A percentile compares a stretch with the other conserved stretches of the same genome.
These are phyloP conservation scores for Chrysoporthe cubensis DNA, from an alignment of 2,329 filamentous ascomycete genomes.

Conservation along the genomic window DNA sequence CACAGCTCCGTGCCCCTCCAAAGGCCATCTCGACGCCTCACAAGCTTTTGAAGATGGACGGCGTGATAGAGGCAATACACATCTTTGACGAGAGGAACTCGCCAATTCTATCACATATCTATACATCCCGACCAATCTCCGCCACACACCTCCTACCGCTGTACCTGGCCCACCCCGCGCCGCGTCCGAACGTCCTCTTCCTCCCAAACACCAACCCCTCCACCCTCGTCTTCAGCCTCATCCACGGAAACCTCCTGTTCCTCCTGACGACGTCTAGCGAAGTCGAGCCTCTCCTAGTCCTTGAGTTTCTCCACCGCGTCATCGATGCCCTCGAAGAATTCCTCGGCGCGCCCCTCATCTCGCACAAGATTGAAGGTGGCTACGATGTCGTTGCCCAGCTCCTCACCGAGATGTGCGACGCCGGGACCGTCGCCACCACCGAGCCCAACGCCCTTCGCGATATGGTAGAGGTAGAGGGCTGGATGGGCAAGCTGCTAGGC, in stretches of 20 bases:
- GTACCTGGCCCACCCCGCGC: slow-evolving; percentile 80
- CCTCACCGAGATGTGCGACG: slow-evolving; percentile 95
- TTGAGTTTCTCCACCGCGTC: slow-evolving; percentile 93
- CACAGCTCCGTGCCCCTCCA: background rate
- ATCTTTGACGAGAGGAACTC: slow-evolving; percentile 95
- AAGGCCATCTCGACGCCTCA: background rate
- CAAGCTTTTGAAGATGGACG: slow-evolving; percentile 61
- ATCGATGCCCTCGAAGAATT: slow-evolving; percentile 95
- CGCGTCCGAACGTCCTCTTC: slow-evolving; percentile 85
- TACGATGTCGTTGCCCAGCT: slow-evolving; percentile 96
- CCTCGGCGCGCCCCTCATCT: slow-evolving; percentile 82
- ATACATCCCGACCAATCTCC: slow-evolving; percentile 79
- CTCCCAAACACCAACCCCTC: slow-evolving; percentile 80
- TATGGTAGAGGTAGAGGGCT: slow-evolving; percentile 87
- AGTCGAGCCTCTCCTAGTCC: slow-evolving; percentile 83
- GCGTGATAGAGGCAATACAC: slow-evolving; percentile 92
- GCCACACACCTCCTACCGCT: slow-evolving; percentile 78
- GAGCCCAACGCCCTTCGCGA: slow-evolving; percentile 93
- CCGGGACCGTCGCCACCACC: slow-evolving; percentile 83
- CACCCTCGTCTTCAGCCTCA: slow-evolving; percentile 84
- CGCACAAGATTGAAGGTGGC: slow-evolving; percentile 82
- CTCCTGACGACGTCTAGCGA: slow-evolving; percentile 84
- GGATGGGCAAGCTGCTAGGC: slow-evolving; percentile 85
- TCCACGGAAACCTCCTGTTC: slow-evolving; percentile 86
- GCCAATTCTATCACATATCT: slow-evolving; percentile 86